These are phyloP conservation scores for Leishmania guyanensis DNA, from an alignment of 208 protist species.

Conservation along the genomic window DNA sequence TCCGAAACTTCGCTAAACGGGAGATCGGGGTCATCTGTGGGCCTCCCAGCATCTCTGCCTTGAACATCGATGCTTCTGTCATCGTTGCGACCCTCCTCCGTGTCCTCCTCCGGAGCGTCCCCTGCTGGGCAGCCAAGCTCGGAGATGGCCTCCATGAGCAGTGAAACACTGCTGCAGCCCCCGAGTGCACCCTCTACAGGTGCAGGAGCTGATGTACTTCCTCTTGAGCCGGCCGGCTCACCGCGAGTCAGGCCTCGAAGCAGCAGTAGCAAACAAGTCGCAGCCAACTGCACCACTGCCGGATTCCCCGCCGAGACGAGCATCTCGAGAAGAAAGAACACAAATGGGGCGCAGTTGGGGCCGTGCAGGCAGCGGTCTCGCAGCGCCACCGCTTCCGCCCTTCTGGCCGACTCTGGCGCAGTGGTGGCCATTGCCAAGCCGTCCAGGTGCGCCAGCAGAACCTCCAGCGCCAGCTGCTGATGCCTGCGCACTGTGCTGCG, in stretches of 20 bases:
- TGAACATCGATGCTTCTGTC: background rate
- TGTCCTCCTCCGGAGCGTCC: slow-evolving; percentile 22
- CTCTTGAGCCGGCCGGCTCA: background rate
- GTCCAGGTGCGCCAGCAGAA: slow-evolving; percentile 40
- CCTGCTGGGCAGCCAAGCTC: slow-evolving; percentile 49
- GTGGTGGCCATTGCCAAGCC: slow-evolving; percentile 1
- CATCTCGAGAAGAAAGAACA: slow-evolving; percentile 49
- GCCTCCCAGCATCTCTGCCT: background rate
- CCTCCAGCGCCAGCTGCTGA: slow-evolving; percentile 46
- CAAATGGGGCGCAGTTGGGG: slow-evolving; percentile 44
- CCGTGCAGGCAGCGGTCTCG: slow-evolving; percentile 50
- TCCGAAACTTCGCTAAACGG: slow-evolving; percentile 60
- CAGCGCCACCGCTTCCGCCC: slow-evolving; percentile 21
- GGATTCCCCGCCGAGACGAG: slow-evolving; percentile 39
- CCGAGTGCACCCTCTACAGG: background rate
- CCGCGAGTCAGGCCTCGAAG: slow-evolving; percentile 17
- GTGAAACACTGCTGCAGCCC: background rate
- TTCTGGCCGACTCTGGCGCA: background rate
- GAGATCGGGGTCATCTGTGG: slow-evolving; percentile 24
- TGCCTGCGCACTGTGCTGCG: slow-evolving; percentile 60
- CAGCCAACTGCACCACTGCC: slow-evolving; percentile 27
- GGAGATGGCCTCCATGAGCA: slow-evolving; percentile 34
- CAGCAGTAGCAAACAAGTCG: slow-evolving; percentile 43
- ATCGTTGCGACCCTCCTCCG: background rate
- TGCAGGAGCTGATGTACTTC: background rate